Base-by-base conservation (phyloP, 257 asterid species). In the Plantago elongata region DNA sequence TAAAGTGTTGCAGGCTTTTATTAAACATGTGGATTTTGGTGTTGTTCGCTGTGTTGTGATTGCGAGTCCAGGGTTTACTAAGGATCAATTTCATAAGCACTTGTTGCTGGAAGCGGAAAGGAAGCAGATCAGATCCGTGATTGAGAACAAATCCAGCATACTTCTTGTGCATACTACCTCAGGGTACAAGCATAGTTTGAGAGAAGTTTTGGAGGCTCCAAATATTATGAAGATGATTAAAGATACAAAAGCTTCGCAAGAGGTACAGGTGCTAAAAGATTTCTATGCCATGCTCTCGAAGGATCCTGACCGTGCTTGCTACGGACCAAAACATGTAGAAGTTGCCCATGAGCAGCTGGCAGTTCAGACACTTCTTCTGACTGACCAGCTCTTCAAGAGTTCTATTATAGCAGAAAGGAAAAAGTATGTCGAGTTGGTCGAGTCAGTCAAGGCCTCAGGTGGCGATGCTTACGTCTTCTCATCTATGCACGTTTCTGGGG, bases 41-140 rank as follows among this genome's bases (percentile, higher is more conserved):
- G 76, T 89, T 62, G 96, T 92, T 66, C 91, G 99, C 10, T 92
- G 99, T 72, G 99, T 89, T 57, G 91, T 92, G 70, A 83, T 89
- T 74, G 99, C 97, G 70, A 87, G 99, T 79, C 97, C 99, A n/a
- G 99, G 99, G 68, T 92, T 92, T 74, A 92, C 97, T 51, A 89
- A 87, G 98, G 99, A 93, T 72, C 99, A 93, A 75, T 93, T 93
- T 82, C 90, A 89, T 57, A 73, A 73, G 72, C 99, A 93, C 78
- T 75, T 93, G 57, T 18, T 89, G 92, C 71, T 93, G 79, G 99
- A 93, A 81, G 99, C 99, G 10, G 99, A 93, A 62, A 81, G 99
- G 81, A 89, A 76, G 72, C 96, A 85, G 66, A 70, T 93, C 75
- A 79, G 99, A 72, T 18, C 97, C 67, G 64, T 93, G 56, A 89